Evolutionary conservation across 306 rosid genomes (phyloP).

Genomic region (Prunus persica): DNA sequence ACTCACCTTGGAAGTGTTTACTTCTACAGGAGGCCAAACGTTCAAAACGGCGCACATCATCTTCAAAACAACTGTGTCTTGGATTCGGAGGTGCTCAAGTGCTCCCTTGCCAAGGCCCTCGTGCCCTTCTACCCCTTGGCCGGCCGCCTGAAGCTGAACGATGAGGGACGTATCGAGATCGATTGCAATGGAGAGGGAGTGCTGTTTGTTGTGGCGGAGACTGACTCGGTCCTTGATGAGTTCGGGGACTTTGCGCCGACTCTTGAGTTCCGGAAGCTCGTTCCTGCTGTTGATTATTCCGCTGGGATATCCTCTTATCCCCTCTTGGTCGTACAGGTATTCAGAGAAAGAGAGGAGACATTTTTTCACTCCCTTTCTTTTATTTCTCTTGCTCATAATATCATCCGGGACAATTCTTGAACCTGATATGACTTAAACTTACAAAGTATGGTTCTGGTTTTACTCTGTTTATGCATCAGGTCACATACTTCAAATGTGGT

Average conservation of each 20-base stretch:
- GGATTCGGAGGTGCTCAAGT: slow-evolving; percentile 41
- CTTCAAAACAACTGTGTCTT: slow-evolving; percentile 32
- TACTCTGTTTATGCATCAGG: slow-evolving; percentile 23
- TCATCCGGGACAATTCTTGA: no score
- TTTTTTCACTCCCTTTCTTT: no score
- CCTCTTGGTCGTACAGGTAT: slow-evolving; percentile 26
- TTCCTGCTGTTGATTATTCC: slow-evolving; percentile 71
- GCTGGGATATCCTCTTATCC: slow-evolving; percentile 63
- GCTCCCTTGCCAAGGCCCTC: slow-evolving; percentile 60
- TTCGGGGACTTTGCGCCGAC: slow-evolving; percentile 86
- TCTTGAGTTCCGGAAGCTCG: slow-evolving; percentile 63
- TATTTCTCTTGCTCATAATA: no score
- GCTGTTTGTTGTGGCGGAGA: slow-evolving; percentile 72
- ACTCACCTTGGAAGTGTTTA: slow-evolving; percentile 67
- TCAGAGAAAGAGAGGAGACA: no score
- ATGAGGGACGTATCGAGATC: slow-evolving; percentile 73
- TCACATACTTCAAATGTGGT: slow-evolving; percentile 74
- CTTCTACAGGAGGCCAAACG: slow-evolving; percentile 43
- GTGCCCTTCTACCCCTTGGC: slow-evolving; percentile 86
- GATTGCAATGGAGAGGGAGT: slow-evolving; percentile 76
- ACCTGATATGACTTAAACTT: no score
- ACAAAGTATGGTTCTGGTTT: neutral
- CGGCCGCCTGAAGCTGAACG: slow-evolving; percentile 62
- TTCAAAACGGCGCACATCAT: neutral
- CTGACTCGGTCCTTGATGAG: slow-evolving; percentile 43